These are phyloP conservation scores for Epichloe gansuensis DNA, from an alignment of 2,329 filamentous ascomycete species.

Conservation along the genomic window DNA sequence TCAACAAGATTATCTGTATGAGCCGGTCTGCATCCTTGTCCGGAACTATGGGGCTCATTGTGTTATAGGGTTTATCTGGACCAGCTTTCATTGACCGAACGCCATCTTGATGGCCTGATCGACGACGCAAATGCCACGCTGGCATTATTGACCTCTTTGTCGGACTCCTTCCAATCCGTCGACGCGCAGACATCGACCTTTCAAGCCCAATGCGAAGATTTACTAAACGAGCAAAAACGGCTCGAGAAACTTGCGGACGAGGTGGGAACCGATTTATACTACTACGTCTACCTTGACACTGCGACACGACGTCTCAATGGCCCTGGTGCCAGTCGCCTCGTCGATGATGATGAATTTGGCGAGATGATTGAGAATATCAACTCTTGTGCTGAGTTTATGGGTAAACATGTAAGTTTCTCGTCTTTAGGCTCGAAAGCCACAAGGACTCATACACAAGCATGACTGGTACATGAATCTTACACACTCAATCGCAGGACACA, in stretches of 20 bases:
- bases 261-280: conserved; percentile 81
- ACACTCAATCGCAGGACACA: conserved; percentile 40
- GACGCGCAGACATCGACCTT: conserved; percentile 89
- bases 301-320: conserved; percentile 85
- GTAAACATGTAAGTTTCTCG: conserved; percentile 52
- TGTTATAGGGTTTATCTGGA: conserved; percentile 57
- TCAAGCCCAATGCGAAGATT: conserved; percentile 79
- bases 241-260: conserved; percentile 70
- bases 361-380: conserved; percentile 83
- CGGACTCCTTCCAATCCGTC: conserved; percentile 76
- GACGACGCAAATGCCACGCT: conserved; percentile 66
- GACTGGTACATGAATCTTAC: background rate
- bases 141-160: conserved; percentile 63
- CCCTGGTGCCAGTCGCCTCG: conserved; percentile 74
- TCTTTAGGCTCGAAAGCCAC: background rate
- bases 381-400: conserved; percentile 87
- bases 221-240: conserved; percentile 70
- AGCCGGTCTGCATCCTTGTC: background rate
- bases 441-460: background rate
- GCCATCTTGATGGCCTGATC: conserved; percentile 70
- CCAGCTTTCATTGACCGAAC: conserved; percentile 68
- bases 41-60: conserved; percentile 15
- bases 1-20: conserved; percentile 74
- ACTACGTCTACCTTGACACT: conserved; percentile 87
- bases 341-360: conserved; percentile 72